Conservation (phyloP, 169 alveolate species). For the Cyclospora cayetanensis region DNA sequence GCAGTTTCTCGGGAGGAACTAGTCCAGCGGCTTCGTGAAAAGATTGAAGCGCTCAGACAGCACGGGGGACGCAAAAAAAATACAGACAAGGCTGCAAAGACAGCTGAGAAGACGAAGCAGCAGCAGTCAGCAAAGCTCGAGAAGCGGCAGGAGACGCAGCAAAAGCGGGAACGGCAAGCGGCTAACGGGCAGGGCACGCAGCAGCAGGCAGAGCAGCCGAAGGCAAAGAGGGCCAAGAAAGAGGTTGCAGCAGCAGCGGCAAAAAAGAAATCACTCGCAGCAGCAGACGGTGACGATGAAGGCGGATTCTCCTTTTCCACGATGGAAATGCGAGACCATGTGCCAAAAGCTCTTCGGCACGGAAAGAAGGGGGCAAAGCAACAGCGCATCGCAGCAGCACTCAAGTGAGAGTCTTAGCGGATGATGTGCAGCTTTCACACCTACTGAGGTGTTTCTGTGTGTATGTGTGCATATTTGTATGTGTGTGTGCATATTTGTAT, state of each 20-base stretch:
- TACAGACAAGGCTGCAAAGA: not conserved
- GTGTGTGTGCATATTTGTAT: no score
- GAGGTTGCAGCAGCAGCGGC: not conserved
- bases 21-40: constrained; percentile 43
- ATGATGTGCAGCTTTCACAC: no score
- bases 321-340: not conserved
- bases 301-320: not conserved
- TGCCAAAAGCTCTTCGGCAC: not conserved
- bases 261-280: not conserved
- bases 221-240: not conserved
- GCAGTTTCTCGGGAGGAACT: not conserved
- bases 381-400: not conserved
- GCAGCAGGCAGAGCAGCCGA: not conserved
- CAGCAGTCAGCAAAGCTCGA: no score
- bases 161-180: not conserved
- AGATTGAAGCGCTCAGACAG: constrained; percentile 25
- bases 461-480: no score
- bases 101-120: not conserved
- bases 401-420: constrained; percentile 5
- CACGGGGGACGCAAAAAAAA: not conserved
- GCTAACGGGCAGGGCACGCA: not conserved
- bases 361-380: not conserved
- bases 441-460: no score
- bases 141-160: constrained; percentile 31
- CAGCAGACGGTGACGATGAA: not conserved